Evolutionary conservation across 169 alveolate species (phyloP).

Genomic region (Toxoplasma gondii): DNA sequence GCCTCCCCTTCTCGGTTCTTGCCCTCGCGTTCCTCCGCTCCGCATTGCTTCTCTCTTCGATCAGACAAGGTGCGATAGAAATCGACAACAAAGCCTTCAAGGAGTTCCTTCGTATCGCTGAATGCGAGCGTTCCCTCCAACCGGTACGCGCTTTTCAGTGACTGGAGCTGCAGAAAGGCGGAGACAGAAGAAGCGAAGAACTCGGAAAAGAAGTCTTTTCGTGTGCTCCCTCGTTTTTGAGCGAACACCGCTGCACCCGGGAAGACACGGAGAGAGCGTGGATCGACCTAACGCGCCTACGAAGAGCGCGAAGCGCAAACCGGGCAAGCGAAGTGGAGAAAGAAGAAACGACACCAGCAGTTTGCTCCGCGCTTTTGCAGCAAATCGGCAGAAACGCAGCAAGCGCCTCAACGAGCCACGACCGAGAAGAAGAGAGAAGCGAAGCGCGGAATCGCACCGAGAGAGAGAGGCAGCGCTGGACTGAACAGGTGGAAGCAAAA

Average conservation of each 20-base stretch:
- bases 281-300: background rate
- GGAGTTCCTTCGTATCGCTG: conserved; percentile 35
- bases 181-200: background rate
- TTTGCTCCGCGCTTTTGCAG: too few species aligned
- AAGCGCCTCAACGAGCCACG: too few species aligned
- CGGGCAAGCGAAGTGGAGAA: too few species aligned
- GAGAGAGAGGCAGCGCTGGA: too few species aligned
- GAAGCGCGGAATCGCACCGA: background rate
- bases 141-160: background rate
- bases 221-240: too few species aligned
- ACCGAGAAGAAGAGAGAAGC: too few species aligned
- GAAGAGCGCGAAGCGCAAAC: background rate
- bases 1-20: background rate
- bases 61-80: background rate
- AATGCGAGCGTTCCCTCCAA: conserved; percentile 34
- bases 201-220: too few species aligned
- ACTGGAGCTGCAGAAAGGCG: conserved; percentile 24
- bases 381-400: too few species aligned
- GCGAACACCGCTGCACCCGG: too few species aligned
- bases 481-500: too few species aligned
- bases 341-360: too few species aligned
- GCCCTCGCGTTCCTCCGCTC: background rate
- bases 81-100: conserved; percentile 30
- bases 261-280: too few species aligned
- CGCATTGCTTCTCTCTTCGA: background rate